These are phyloP conservation scores for Cyclospora cayetanensis DNA, from an alignment of 169 alveolate genomes.

Conservation along the genomic window DNA sequence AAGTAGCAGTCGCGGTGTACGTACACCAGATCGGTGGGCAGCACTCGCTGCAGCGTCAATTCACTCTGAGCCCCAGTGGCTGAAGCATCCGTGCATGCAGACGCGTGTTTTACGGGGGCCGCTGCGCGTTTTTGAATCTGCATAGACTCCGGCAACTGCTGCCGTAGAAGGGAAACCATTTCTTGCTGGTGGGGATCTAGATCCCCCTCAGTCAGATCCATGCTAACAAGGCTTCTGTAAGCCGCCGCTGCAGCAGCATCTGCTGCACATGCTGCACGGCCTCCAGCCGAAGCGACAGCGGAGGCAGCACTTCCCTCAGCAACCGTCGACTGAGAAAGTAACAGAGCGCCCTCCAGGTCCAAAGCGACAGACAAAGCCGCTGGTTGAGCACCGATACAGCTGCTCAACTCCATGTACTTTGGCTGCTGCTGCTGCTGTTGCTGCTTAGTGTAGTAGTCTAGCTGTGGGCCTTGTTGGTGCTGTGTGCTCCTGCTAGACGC, in stretches of 20 bases:
- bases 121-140: slow-evolving; percentile 13
- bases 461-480: neutral
- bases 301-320: neutral
- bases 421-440: slow-evolving; percentile 43
- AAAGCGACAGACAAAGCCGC: slow-evolving; percentile 21
- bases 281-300: slow-evolving; percentile 30
- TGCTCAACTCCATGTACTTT: neutral
- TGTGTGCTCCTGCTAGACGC: neutral
- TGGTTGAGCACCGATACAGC: slow-evolving; percentile 27
- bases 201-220: slow-evolving; percentile 35
- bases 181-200: slow-evolving; percentile 24
- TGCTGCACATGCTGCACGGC: slow-evolving; percentile 35
- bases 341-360: neutral
- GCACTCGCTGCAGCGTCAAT: slow-evolving; percentile 37
- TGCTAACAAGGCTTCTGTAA: slow-evolving; percentile 13
- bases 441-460: neutral
- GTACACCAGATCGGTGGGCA: slow-evolving; percentile 39
- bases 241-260: slow-evolving; percentile 47
- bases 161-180: slow-evolving; percentile 22
- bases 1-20: neutral
- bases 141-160: slow-evolving; percentile 34
- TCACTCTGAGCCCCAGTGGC: neutral
- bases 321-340: neutral
- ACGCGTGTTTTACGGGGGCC: neutral
- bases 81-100: neutral